Conservation (phyloP, 495 filamentous ascomycete genomes). For the Xeromyces bisporus region DNA sequence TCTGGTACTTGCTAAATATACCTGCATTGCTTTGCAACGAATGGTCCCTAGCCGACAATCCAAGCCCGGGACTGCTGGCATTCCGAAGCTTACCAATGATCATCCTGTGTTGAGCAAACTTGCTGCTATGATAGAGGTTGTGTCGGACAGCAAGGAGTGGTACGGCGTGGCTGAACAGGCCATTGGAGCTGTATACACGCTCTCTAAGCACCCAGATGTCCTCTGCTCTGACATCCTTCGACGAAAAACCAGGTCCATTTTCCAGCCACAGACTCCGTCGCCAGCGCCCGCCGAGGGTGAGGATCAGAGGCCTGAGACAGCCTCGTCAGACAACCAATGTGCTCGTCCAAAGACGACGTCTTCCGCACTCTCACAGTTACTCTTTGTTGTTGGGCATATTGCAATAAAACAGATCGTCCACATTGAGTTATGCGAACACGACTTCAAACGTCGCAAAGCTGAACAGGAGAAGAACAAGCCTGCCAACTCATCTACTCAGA, state of each 20-base stretch:
- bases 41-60: conserved; percentile 75
- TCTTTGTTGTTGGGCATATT: conserved; percentile 92
- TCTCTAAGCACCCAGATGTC: conserved; percentile 86
- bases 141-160: conserved; percentile 88
- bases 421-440: conserved; percentile 87
- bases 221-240: conserved; percentile 85
- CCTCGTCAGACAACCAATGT: conserved; percentile 15
- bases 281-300: conserved; percentile 19
- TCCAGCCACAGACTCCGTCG: conserved; percentile 30
- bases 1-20: conserved; percentile 80
- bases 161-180: conserved; percentile 95
- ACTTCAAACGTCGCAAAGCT: conserved; percentile 92
- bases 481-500: conserved; percentile 27
- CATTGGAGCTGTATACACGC: conserved; percentile 84
- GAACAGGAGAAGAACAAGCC: conserved; percentile 78
- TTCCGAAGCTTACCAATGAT: conserved; percentile 73
- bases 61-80: conserved; percentile 48
- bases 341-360: conserved; percentile 30
- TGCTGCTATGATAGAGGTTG: conserved; percentile 66
- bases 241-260: conserved; percentile 72
- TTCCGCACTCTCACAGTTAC: conserved; percentile 67
- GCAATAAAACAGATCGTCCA: conserved; percentile 99
- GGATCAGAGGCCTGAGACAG: conserved; percentile 31
- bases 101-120: conserved; percentile 71
- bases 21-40: conserved; percentile 76